Evolutionary conservation across 371 early-diverging fungal genomes (phyloP).

Genomic region (Catenaria anguillulae): DNA sequence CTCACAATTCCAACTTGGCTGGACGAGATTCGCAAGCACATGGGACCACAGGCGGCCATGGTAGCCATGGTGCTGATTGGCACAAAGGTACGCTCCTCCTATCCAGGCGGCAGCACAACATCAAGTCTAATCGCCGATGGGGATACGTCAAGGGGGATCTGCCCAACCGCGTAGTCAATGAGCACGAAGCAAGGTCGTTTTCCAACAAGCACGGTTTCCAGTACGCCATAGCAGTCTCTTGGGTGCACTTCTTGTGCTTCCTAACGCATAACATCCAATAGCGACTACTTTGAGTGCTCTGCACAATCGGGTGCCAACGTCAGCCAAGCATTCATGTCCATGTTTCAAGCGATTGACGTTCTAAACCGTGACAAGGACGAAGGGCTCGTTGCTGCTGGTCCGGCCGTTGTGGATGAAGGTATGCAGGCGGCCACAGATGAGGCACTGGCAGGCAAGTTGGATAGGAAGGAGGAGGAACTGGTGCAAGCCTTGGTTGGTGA

Average conservation of each 20-base stretch:
- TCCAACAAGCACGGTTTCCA: not conserved
- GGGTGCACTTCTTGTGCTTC: not conserved
- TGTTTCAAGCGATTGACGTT: too few species aligned
- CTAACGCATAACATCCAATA: not conserved
- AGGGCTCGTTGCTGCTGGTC: too few species aligned
- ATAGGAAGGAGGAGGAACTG: too few species aligned
- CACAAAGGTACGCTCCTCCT: constrained; percentile 21
- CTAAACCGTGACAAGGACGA: too few species aligned
- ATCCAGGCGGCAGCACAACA: not conserved
- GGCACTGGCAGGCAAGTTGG: too few species aligned
- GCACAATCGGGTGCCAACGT: not conserved
- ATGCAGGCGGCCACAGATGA: too few species aligned
- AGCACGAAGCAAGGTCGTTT: not conserved
- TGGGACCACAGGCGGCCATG: constrained; percentile 7
- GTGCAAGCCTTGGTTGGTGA: too few species aligned
- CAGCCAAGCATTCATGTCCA: not conserved
- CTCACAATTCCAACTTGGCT: constrained; percentile 21
- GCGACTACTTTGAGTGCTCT: not conserved
- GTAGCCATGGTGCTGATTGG: constrained; percentile 22
- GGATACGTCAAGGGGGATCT: not conserved
- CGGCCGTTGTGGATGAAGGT: too few species aligned
- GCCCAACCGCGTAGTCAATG: not conserved
- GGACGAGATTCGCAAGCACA: constrained; percentile 21
- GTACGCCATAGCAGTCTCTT: not conserved
- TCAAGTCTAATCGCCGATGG: not conserved